A percentile compares a stretch with the other conserved stretches of the same genome.
Evolutionary conservation across 2,329 filamentous ascomycete genomes (phyloP).

Genomic region (Fusarium sp.): DNA sequence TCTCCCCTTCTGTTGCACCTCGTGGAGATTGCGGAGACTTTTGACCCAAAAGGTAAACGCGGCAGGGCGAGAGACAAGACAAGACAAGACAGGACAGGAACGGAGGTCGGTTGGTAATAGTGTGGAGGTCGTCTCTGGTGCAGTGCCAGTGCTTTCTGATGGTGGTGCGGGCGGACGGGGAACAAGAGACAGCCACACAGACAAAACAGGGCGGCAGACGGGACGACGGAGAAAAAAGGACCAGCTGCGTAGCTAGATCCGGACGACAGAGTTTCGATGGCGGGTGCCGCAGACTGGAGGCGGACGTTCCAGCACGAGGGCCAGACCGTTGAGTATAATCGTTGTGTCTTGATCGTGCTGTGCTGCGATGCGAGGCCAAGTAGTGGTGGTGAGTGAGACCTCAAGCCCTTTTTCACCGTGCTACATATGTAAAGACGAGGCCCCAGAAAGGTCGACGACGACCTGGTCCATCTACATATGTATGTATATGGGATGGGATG

Average conservation of each 20-base stretch:
- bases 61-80: constrained; percentile 18
- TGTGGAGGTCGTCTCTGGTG: constrained; percentile 6
- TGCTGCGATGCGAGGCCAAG: constrained; percentile 17
- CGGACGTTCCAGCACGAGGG: constrained; percentile 40
- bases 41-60: constrained; percentile 28
- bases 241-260: constrained; percentile 37
- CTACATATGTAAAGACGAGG: constrained; percentile 45
- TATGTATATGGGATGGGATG: constrained; percentile 38
- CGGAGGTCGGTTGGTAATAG: constrained; percentile 23
- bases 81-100: constrained; percentile 17
- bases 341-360: background rate
- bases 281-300: constrained; percentile 28
- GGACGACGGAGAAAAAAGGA: constrained; percentile 19
- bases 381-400: constrained; percentile 25
- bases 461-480: constrained; percentile 37
- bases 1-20: constrained; percentile 23
- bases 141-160: background rate
- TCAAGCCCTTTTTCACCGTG: constrained; percentile 37
- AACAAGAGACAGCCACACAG: background rate
- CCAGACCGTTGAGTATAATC: constrained; percentile 36
- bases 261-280: constrained; percentile 36
- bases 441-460: constrained; percentile 35
- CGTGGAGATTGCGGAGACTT: constrained; percentile 41
- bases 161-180: constrained; percentile 22
- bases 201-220: constrained; percentile 25